These are phyloP conservation scores for Pueraria montana DNA, from an alignment of 306 rosid genomes.

Conservation along the genomic window DNA sequence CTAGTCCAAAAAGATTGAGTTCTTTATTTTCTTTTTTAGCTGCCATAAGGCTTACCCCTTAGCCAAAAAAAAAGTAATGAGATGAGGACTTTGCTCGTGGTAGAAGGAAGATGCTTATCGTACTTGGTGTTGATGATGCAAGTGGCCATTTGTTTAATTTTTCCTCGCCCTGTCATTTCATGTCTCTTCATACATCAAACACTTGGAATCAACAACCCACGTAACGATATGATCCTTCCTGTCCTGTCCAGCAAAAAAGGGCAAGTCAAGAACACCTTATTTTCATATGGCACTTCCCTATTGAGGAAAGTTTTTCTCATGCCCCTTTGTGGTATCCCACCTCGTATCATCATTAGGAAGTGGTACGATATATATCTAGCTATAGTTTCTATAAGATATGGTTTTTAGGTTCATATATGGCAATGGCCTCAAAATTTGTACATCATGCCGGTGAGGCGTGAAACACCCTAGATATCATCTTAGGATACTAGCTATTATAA, in stretches of 20 bases:
- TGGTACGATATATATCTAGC: background rate
- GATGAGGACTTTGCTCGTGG: background rate
- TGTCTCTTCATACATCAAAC: slow-evolving; percentile 21
- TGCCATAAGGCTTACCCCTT: background rate
- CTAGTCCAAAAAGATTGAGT: background rate
- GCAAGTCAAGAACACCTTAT: slow-evolving; percentile 52
- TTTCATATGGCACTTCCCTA: slow-evolving; percentile 49
- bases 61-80: slow-evolving; percentile 2
- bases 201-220: slow-evolving; percentile 40
- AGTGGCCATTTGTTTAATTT: slow-evolving; percentile 48
- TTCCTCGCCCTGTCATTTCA: background rate
- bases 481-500: background rate
- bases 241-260: slow-evolving; percentile 58
- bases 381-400: slow-evolving; percentile 19
- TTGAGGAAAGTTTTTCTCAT: slow-evolving; percentile 54
- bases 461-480: background rate
- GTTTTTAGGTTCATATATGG: background rate
- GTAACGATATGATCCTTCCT: slow-evolving; percentile 43
- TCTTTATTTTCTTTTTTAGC: slow-evolving; percentile 12
- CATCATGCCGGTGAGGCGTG: background rate
- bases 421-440: slow-evolving; percentile 29
- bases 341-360: slow-evolving; percentile 38
- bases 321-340: slow-evolving; percentile 53
- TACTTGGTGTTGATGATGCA: slow-evolving; percentile 44
- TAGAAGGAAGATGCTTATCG: slow-evolving; percentile 57